Base-by-base conservation (phyloP, 2,329 filamentous ascomycete genomes). In the Penicillium sp. region DNA sequence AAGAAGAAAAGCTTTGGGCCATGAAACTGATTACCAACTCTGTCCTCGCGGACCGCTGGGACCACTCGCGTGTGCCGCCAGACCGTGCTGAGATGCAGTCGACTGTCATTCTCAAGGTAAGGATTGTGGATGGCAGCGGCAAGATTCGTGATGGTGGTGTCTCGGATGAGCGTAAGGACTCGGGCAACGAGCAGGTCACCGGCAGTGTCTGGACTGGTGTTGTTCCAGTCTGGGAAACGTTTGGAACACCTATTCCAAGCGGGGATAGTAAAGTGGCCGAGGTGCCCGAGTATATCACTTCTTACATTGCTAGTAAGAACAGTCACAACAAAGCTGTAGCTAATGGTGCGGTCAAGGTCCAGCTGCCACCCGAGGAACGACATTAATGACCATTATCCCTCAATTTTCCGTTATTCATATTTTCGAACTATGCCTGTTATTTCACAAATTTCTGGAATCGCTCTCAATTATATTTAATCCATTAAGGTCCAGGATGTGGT, bases 11-110 rank as follows among this genome's bases (percentile, higher is more conserved):
- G 68, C 69, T 89, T 5, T 94, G 83, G 75, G 90, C 90, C 7
- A 88, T 96, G 84, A 76, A 86, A 63, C 76, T 89, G 53, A 87
- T 96, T 68, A 95, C 90, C 2, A 81, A 96, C 70, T 80, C 81
- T 35, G 84, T 93, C 11, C 80, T 93, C 2, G 79, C 84, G 0
- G 77, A 79, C 11, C 84, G 90, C 5, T 96, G 89, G 85, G 76
- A 79, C 16, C 78, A 88, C 66, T 83, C 84, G 14, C 83, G 91
- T 4, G 76, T 85, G 6, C 89, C 90, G 4, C 89, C 90, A 1
- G 88, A 85, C 41, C 79, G 79, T 43, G 84, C 85, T 10, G 91
- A 96, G 78, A 82, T 94, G 78, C 83, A 84, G 56, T 85, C 83
- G 55, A 96, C 90, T 0, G 82, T 83, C 40, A 84, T 96, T 38